phyloP scores from a whole-genome alignment of 768 basidiomycete species.

The Lyophyllum decastes region DNA sequence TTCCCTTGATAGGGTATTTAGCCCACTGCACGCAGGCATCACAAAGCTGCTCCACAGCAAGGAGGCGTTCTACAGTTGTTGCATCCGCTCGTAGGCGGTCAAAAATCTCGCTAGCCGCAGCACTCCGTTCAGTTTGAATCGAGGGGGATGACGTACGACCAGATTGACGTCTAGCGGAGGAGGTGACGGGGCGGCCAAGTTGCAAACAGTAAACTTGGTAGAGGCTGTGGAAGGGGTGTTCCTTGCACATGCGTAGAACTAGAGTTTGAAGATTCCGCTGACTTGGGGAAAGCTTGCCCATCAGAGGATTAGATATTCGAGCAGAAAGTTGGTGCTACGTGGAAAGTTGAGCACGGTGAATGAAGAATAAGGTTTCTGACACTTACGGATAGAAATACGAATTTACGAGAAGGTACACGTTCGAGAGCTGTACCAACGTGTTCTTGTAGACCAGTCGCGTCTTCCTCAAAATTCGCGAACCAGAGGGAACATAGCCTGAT shows the following conservation, averaged over 20 bases:
- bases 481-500: conserved; percentile 89
- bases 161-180: conserved; percentile 43
- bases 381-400: conserved; percentile 77
- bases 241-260: conserved; percentile 75
- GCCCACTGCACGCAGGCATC: conserved; percentile 76
- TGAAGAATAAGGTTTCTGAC: neutral
- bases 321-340: conserved; percentile 85
- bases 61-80: conserved; percentile 37
- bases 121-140: conserved; percentile 58
- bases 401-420: conserved; percentile 81
- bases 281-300: conserved; percentile 27
- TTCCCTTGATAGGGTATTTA: conserved; percentile 50
- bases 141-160: conserved; percentile 39
- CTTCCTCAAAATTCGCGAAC: conserved; percentile 83
- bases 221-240: conserved; percentile 93
- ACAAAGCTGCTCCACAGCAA: conserved; percentile 61
- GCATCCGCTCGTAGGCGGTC: conserved; percentile 48
- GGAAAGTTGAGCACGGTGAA: conserved; percentile 1
- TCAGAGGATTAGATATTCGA: conserved; percentile 58
- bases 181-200: conserved; percentile 26
- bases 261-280: conserved; percentile 66
- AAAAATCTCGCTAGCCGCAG: conserved; percentile 67
- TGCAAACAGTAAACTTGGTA: conserved; percentile 86
- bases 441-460: conserved; percentile 39
- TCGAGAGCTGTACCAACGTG: conserved; percentile 46